phyloP scores from a whole-genome alignment of 1,139 yeast species.

The Sugiyamaella paludigena region DNA sequence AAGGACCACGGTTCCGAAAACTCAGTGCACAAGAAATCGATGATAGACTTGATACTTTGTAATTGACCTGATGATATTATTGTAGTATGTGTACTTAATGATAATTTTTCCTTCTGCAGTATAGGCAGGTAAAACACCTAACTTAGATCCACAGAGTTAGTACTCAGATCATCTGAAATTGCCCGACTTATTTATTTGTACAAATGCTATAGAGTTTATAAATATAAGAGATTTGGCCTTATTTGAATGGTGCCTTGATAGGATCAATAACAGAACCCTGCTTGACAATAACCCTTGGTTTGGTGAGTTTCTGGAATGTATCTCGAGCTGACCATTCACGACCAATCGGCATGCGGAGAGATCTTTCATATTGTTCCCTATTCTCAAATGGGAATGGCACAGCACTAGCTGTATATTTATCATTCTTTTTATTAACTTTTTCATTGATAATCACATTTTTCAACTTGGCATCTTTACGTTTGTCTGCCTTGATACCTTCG shows the following conservation, averaged over 20 bases:
- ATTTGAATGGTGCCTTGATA: slow-evolving; percentile 60
- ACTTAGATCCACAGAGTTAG: no score
- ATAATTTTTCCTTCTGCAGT: no score
- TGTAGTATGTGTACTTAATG: no score
- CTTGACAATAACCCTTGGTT: slow-evolving; percentile 83
- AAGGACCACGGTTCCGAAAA: slow-evolving; percentile 87
- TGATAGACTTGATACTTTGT: slow-evolving; percentile 91
- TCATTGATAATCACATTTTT: slow-evolving; percentile 88
- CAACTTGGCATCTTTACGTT: slow-evolving; percentile 73
- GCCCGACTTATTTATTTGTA: no score
- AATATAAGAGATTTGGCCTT: slow-evolving; percentile 59
- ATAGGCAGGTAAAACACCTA: no score
- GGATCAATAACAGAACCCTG: slow-evolving; percentile 93
- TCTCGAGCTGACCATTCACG: slow-evolving; percentile 93
- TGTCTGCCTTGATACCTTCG: slow-evolving; percentile 69
- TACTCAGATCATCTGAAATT: no score
- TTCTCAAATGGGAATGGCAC: slow-evolving; percentile 95
- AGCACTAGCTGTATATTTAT: slow-evolving; percentile 77
- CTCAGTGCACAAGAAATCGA: slow-evolving; percentile 87
- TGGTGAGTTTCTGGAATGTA: slow-evolving; percentile 81
- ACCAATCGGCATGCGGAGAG: slow-evolving; percentile 93
- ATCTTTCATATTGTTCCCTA: slow-evolving; percentile 90
- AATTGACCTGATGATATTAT: not conserved
- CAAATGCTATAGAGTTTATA: no score
- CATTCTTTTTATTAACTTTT: slow-evolving; percentile 74